Conservation (phyloP, 768 basidiomycete species). For the Rubroboletus pulcherrimus region DNA sequence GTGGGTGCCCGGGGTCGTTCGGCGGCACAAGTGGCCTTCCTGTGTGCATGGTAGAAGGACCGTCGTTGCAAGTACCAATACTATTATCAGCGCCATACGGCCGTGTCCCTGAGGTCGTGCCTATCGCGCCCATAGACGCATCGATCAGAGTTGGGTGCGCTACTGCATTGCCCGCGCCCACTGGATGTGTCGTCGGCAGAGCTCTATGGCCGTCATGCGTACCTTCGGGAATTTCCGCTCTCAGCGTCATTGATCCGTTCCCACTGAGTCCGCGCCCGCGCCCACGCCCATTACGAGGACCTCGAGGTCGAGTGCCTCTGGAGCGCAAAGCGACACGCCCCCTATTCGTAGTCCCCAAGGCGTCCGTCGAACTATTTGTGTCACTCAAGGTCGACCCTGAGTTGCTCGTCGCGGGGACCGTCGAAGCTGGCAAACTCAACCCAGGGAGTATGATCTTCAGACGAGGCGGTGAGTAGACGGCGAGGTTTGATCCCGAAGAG, state of each 20-base stretch:
- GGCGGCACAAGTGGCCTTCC: too few species aligned
- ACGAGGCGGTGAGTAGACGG: background rate
- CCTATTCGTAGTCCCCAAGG: background rate
- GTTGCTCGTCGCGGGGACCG: background rate
- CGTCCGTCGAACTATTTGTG: background rate
- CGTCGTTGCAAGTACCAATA: background rate
- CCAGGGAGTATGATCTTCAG: conserved; percentile 5
- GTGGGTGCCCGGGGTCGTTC: conserved; percentile 2
- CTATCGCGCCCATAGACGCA: background rate
- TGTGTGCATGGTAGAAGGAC: background rate
- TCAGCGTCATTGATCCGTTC: background rate
- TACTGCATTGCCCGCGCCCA: background rate
- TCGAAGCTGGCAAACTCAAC: background rate
- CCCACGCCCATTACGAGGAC: background rate
- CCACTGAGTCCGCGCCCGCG: background rate
- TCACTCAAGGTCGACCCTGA: background rate
- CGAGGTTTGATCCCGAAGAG: background rate
- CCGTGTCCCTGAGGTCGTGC: background rate
- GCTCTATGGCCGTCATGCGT: background rate
- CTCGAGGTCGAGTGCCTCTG: background rate
- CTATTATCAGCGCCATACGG: background rate
- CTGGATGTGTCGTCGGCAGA: too few species aligned
- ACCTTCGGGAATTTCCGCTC: background rate
- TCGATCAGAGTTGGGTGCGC: background rate
- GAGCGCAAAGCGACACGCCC: background rate